phyloP scores from a whole-genome alignment of 768 basidiomycete species.

The Boletus vermiculosoides region DNA sequence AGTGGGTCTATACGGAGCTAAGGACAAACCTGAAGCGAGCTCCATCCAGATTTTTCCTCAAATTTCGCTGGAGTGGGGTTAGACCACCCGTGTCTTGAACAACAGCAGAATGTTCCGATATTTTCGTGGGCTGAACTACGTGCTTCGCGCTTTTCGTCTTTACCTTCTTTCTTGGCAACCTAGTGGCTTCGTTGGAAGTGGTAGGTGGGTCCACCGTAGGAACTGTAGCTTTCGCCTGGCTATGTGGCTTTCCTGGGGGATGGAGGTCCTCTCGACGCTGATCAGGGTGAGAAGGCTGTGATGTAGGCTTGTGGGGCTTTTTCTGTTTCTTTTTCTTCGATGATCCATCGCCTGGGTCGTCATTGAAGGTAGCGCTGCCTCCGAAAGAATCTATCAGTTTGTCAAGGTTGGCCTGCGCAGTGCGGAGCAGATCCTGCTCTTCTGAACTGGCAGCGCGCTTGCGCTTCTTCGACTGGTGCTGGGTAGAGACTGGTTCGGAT shows the following conservation, averaged over 20 bases:
- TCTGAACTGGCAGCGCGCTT: slow-evolving; percentile 50
- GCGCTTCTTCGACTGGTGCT: slow-evolving; percentile 40
- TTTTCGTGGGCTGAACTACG: slow-evolving; percentile 21
- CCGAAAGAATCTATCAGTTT: slow-evolving; percentile 54
- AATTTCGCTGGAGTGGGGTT: slow-evolving; percentile 70
- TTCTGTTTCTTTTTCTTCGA: slow-evolving; percentile 22
- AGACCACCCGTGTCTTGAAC: slow-evolving; percentile 35
- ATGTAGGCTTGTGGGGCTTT: slow-evolving; percentile 1
- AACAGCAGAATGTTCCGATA: slow-evolving; percentile 14
- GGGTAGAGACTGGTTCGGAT: slow-evolving; percentile 39
- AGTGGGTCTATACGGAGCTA: background rate
- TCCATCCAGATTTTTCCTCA: slow-evolving; percentile 80
- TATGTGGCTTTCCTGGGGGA: slow-evolving; percentile 1
- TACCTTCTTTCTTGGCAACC: slow-evolving; percentile 14
- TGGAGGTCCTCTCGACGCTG: slow-evolving; percentile 2
- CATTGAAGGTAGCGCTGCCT: slow-evolving; percentile 34
- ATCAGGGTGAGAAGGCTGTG: slow-evolving; percentile 6
- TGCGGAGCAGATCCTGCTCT: slow-evolving; percentile 35
- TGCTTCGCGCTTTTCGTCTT: slow-evolving; percentile 22
- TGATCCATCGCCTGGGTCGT: slow-evolving; percentile 22
- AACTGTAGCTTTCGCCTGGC: slow-evolving; percentile 9
- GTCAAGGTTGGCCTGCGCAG: slow-evolving; percentile 55
- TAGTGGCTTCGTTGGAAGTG: background rate
- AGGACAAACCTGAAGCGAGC: slow-evolving; percentile 75
- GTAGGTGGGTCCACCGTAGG: slow-evolving; percentile 11